Base-by-base conservation (phyloP, 345 rosid genomes). In the Acer campestre region DNA sequence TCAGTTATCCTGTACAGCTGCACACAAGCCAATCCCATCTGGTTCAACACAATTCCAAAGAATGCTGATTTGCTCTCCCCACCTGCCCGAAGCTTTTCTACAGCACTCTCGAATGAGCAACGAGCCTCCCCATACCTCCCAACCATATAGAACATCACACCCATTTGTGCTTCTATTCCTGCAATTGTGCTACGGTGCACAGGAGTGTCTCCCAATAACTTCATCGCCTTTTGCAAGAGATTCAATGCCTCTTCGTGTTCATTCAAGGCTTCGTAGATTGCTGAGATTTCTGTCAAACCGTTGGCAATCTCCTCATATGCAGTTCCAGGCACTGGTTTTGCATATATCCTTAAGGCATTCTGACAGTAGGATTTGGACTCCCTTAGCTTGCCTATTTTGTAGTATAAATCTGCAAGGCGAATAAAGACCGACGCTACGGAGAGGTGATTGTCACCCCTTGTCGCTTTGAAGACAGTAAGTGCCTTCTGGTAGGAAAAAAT, bases 131-230 rank as follows among this genome's bases (percentile, higher is more conserved):
- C 85, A 59, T 79, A 83, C 71, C 85, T 89, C 67, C 89, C 89
- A 75, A 85, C 80, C 85, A 85, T 71, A 82, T 82, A 85, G 71
- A 84, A 83, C 85, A 84, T 84, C 74, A 87, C 86, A 53, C 92
- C 89, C 87, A 87, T 89, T 65, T 86, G 86, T n/a, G 92, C 90
- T 81, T 89, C 90, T 38, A 84, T 85, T 53, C 92, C 88, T 4
- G 90, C 90, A 67, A 89, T 79, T 27, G 85, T 84, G 76, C 86
- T 84, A 51, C 79, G 87, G 62, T 86, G 83, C 42, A 88, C 92
- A 5, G 86, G 88, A 53, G 77, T 84, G 77, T 87, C 90, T 67
- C 80, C 88, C 73, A 87, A 71, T 65, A 89, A 75, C 71, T 81
- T 84, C 83, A 87, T 79, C 18, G 88, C 88, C 78, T 76, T 89